Base-by-base conservation (phyloP, 2,329 filamentous ascomycete species). In the Hirsutella thompsonii region DNA sequence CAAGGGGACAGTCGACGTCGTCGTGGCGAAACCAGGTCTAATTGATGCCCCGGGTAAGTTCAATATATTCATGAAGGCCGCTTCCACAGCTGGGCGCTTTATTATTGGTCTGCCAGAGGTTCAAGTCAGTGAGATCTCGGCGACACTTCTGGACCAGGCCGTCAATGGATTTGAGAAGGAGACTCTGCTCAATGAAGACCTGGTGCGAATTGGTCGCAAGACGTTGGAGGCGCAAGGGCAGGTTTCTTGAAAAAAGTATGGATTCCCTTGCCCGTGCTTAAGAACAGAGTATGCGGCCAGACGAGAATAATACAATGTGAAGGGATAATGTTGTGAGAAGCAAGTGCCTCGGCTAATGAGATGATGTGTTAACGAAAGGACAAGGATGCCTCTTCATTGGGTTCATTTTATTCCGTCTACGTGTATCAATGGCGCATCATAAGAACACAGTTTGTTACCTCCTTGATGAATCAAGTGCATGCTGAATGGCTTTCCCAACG, bases 131-230 rank as follows among this genome's bases (percentile, higher is more conserved):
- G 60, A 68, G 16, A 48, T 70, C 21, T 54, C 66, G 0, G 61
- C 64, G 0, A 61, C 62, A 1, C 49, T 74, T 49, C 36, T 74
- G 5, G 53, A 69, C 13, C 64, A 69, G 44, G 62, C 59, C 0
- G 36, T 67, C 1, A 52, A 62, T 23, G 69, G 70, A 0, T 62
- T 71, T 29, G 62, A 66, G 37, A 67, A 66, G 48, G 67, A 72
- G 0, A 58, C 64, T 2, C 47, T 72, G 18, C 33, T 51, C 38
- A 68, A 67, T 36, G 54, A 57, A 1, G 68, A 74, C 38, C 36
- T 70, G 45, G 54, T 49, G 28, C 58, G 56, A 37, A 63, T 67
- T 41, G 64, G 50, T 8, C 39, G 45, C 14, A 33, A 34, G 20
- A 35, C 38, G 4, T n/a, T 37, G 11, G 23, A 10, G 8, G 16